A percentile compares a stretch with the other conserved stretches of the same genome.
phyloP scores from a whole-genome alignment of 331 rosid genomes.

The Arachis monticola region DNA sequence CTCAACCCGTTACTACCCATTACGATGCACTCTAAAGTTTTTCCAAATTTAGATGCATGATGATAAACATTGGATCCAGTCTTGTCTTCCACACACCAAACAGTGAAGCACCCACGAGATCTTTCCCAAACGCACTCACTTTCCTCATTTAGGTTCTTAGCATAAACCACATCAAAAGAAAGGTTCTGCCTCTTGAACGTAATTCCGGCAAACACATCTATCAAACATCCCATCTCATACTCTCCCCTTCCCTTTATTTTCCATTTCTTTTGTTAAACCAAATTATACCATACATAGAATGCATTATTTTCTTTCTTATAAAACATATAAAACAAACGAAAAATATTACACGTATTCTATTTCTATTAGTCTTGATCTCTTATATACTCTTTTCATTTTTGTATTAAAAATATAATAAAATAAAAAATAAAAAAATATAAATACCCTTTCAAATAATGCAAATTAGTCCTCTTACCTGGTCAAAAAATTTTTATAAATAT shows the following conservation, averaged over 20 bases:
- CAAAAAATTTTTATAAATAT: too few species aligned
- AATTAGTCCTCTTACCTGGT: too few species aligned
- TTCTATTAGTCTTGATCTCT: too few species aligned
- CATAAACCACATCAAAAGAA: constrained; percentile 35
- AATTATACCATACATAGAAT: background rate
- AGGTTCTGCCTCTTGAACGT: constrained; percentile 20
- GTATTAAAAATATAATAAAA: too few species aligned
- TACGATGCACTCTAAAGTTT: constrained; percentile 29
- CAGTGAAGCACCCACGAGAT: constrained; percentile 29
- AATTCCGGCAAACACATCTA: constrained; percentile 20
- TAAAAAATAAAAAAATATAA: too few species aligned
- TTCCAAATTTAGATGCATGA: constrained; percentile 56
- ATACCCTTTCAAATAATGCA: too few species aligned
- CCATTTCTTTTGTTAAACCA: background rate
- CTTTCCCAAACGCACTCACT: constrained; percentile 55
- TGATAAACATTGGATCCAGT: constrained; percentile 36
- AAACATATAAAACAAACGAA: too few species aligned
- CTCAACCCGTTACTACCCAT: background rate
- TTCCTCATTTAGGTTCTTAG: constrained; percentile 68
- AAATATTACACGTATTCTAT: too few species aligned
- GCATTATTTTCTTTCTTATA: background rate
- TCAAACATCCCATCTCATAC: constrained; percentile 28
- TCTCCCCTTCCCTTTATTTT: constrained; percentile 9
- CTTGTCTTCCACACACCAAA: constrained; percentile 59
- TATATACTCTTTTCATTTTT: too few species aligned